phyloP scores from a whole-genome alignment of 129 eudicot genomes.

The Rutidosis leptorrhynchoides region DNA sequence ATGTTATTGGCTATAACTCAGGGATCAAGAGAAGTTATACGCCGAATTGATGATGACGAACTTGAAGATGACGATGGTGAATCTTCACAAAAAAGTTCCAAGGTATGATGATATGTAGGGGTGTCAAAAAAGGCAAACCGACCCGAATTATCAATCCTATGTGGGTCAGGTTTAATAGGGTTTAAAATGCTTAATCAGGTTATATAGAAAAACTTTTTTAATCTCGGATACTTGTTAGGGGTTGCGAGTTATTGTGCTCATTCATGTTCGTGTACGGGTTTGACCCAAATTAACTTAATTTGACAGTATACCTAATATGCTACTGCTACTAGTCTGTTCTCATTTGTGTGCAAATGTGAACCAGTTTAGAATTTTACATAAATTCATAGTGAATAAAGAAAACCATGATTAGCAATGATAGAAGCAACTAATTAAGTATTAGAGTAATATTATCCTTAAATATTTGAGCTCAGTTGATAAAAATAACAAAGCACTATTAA shows the following conservation, averaged over 20 bases:
- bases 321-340: no score
- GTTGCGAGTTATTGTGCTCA: not conserved
- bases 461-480: no score
- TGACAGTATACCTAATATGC: no score
- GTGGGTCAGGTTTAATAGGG: not conserved
- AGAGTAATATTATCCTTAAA: no score
- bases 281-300: not conserved
- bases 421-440: no score
- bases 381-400: no score
- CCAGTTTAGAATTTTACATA: no score
- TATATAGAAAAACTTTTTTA: no score
- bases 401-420: no score
- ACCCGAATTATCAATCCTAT: not conserved
- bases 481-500: no score
- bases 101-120: slow-evolving; percentile 15
- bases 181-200: not conserved
- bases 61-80: slow-evolving; percentile 44
- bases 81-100: not conserved
- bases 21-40: slow-evolving; percentile 45
- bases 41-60: slow-evolving; percentile 54
- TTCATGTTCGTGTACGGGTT: not conserved
- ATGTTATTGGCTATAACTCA: slow-evolving; percentile 7
- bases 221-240: not conserved
- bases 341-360: no score
- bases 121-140: not conserved